These are phyloP conservation scores for Scortechinia acanthostroma DNA, from an alignment of 2,329 filamentous ascomycete species.

Conservation along the genomic window DNA sequence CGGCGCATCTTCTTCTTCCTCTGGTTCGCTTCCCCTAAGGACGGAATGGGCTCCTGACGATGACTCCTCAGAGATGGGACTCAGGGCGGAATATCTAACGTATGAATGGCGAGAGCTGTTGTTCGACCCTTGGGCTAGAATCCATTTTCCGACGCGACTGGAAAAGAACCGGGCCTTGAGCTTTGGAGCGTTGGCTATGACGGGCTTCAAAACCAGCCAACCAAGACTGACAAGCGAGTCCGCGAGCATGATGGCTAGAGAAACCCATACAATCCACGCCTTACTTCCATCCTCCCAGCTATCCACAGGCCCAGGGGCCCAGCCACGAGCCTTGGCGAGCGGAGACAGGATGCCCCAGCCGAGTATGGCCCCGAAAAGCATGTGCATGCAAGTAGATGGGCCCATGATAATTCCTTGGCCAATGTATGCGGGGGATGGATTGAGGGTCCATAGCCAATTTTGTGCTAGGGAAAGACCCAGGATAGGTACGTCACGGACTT, in stretches of 20 bases:
- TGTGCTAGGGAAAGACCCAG: conserved; percentile 70
- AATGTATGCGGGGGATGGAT: conserved; percentile 93
- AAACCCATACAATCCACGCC: conserved; percentile 98
- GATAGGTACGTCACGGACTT: conserved; percentile 77
- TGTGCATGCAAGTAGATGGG: conserved; percentile 86
- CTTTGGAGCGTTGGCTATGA: conserved; percentile 33
- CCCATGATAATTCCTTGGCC: conserved; percentile 99
- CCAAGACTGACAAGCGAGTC: conserved; percentile 84
- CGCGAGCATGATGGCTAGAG: conserved; percentile 89
- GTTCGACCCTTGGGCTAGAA: background rate
- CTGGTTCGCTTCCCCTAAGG: conserved; percentile 7
- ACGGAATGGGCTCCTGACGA: conserved; percentile 4
- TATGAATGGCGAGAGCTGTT: background rate
- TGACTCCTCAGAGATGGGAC: background rate
- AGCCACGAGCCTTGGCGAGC: conserved; percentile 74
- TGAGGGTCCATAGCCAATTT: conserved; percentile 90
- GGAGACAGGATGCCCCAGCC: conserved; percentile 91
- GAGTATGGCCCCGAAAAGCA: conserved; percentile 81
- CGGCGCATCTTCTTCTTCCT: conserved; percentile 66
- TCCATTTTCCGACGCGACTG: background rate
- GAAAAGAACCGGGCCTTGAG: background rate
- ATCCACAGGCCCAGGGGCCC: conserved; percentile 79
- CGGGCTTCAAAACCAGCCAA: conserved; percentile 17
- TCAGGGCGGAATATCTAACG: background rate
- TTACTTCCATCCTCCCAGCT: conserved; percentile 93